A percentile compares a stretch with the other conserved stretches of the same genome.
phyloP scores from a whole-genome alignment of 2,329 filamentous ascomycete species.

The Fusarium sublunatum region DNA sequence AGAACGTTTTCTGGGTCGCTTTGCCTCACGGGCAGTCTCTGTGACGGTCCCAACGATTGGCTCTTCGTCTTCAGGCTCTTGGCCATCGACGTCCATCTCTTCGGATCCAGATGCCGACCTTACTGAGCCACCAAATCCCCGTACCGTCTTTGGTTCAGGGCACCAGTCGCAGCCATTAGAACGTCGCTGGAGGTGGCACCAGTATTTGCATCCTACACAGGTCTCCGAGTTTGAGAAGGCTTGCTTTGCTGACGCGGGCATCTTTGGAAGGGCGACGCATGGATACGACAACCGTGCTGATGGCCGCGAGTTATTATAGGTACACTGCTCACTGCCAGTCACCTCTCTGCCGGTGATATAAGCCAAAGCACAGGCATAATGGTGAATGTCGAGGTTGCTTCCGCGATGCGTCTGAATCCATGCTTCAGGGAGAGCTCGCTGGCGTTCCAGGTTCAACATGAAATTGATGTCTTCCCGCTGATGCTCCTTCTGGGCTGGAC shows the following conservation, averaged over 20 bases:
- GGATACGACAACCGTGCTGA: slow-evolving; percentile 40
- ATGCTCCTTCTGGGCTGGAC: slow-evolving; percentile 31
- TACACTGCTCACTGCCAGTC: slow-evolving; percentile 35
- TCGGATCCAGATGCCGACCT: slow-evolving; percentile 12
- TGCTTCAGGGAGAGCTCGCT: slow-evolving; percentile 40
- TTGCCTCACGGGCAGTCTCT: neutral
- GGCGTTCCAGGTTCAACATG: slow-evolving; percentile 40
- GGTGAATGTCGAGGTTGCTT: slow-evolving; percentile 28
- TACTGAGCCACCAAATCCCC: slow-evolving; percentile 1
- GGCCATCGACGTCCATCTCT: slow-evolving; percentile 22
- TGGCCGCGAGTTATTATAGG: slow-evolving; percentile 13
- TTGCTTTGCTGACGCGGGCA: slow-evolving; percentile 33
- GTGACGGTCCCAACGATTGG: neutral
- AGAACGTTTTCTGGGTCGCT: neutral
- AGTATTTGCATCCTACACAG: slow-evolving; percentile 51
- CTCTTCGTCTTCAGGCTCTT: slow-evolving; percentile 1
- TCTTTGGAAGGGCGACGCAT: slow-evolving; percentile 46
- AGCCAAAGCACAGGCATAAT: slow-evolving; percentile 49
- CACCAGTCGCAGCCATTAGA: slow-evolving; percentile 46
- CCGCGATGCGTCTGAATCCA: slow-evolving; percentile 45
- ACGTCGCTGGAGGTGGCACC: slow-evolving; percentile 38
- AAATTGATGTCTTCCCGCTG: slow-evolving; percentile 41
- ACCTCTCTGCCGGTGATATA: slow-evolving; percentile 49
- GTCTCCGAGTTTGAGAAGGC: slow-evolving; percentile 36
- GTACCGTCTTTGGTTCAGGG: neutral